phyloP scores from a whole-genome alignment of 192 early-diverging fungal genomes.

The Podila verticillata region DNA sequence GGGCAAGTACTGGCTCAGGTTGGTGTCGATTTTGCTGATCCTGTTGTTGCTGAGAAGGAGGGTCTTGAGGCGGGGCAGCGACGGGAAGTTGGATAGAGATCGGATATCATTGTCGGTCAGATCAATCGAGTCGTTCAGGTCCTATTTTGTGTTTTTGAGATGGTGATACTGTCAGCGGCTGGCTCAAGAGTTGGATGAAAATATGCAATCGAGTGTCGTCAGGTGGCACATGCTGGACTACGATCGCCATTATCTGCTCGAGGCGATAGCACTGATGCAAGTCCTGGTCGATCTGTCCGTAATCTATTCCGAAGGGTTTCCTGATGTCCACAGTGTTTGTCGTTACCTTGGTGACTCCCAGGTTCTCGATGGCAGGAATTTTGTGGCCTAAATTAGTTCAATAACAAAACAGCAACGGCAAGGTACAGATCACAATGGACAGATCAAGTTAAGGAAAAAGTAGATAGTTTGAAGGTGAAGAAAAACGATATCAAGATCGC shows the following conservation, averaged over 20 bases:
- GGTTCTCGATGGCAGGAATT: constrained; percentile 93
- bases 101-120: constrained; percentile 93
- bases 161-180: too few species aligned
- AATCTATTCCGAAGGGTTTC: background rate
- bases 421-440: constrained; percentile 10
- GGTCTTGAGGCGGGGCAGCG: constrained; percentile 74
- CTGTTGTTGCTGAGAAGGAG: constrained; percentile 92
- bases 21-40: constrained; percentile 79
- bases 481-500: background rate
- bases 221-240: too few species aligned
- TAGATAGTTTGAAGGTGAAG: background rate
- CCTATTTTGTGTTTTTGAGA: constrained; percentile 52
- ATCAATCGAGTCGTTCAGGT: constrained; percentile 93
- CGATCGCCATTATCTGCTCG: too few species aligned
- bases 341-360: constrained; percentile 88
- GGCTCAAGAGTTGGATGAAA: too few species aligned
- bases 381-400: constrained; percentile 69
- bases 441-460: constrained; percentile 18
- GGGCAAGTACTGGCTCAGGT: constrained; percentile 74
- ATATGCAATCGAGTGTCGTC: too few species aligned
- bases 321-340: constrained; percentile 4
- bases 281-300: too few species aligned
- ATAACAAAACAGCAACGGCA: constrained; percentile 8
- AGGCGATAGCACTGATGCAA: too few species aligned
- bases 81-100: constrained; percentile 88